phyloP scores from a whole-genome alignment of 1,284 basidiomycete species.

The Apiotrichum sp. region DNA sequence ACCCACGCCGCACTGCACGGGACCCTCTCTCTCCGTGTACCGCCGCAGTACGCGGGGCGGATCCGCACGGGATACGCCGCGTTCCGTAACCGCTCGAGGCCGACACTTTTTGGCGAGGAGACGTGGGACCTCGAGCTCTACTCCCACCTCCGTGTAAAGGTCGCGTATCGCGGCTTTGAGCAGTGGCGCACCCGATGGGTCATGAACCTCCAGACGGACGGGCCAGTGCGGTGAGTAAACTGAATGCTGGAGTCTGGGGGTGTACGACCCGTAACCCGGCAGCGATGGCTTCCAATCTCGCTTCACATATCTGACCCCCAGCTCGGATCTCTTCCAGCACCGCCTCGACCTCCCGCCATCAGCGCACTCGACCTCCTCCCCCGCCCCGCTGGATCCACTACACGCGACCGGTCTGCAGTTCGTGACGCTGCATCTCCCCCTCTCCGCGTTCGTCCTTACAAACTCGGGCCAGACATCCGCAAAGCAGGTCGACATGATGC shows the following conservation, averaged over 20 bases:
- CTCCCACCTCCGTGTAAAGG: conserved; percentile 48
- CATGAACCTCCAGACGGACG: conserved; percentile 51
- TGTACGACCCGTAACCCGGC: no score
- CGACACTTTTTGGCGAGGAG: conserved; percentile 49
- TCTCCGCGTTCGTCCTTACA: conserved; percentile 51
- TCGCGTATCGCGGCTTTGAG: conserved; percentile 45
- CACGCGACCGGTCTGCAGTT: conserved; percentile 33
- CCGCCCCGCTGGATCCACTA: conserved; percentile 22
- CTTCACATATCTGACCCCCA: conserved; percentile 7
- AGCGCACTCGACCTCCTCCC: conserved; percentile 21
- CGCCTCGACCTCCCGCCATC: conserved; percentile 46
- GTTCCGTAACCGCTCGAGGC: conserved; percentile 49
- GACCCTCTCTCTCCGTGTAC: conserved; percentile 39
- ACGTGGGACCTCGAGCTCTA: conserved; percentile 50
- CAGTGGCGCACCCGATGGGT: conserved; percentile 48
- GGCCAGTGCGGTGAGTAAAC: conserved; percentile 44
- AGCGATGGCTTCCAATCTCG: not conserved
- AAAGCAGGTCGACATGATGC: conserved; percentile 48
- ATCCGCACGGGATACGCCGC: conserved; percentile 51
- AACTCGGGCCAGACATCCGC: conserved; percentile 49
- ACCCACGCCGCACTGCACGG: conserved; percentile 40
- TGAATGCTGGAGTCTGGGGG: not conserved
- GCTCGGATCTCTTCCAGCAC: conserved; percentile 52
- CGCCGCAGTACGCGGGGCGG: conserved; percentile 30
- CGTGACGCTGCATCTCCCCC: conserved; percentile 49